Conservation (phyloP, 192 early-diverging fungal species). For the Umbelopsis sp. region DNA sequence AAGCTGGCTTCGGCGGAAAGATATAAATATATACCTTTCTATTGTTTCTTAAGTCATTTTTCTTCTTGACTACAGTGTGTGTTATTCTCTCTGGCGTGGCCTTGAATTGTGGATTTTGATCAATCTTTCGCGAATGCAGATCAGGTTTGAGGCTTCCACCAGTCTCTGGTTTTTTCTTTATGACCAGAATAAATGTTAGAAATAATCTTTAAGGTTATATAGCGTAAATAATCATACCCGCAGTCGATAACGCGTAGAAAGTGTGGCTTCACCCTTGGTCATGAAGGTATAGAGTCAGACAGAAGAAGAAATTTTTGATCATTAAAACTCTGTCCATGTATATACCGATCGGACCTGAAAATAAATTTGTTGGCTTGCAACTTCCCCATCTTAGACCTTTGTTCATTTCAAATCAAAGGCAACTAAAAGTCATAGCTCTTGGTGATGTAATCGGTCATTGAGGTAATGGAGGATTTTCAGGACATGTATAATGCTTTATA, state of each 20-base stretch:
- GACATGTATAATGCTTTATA: no score
- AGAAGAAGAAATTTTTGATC: background rate
- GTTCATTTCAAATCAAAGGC: no score
- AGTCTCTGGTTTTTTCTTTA: background rate
- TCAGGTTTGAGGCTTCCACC: background rate
- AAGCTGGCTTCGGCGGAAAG: background rate
- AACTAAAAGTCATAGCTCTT: no score
- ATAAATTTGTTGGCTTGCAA: background rate
- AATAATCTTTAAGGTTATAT: background rate
- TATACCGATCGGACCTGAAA: background rate
- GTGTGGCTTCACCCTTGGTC: slow-evolving; percentile 6
- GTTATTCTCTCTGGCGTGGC: background rate
- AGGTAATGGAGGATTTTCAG: no score
- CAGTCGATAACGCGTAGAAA: slow-evolving; percentile 2
- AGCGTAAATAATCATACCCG: background rate
- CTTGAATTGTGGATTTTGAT: background rate
- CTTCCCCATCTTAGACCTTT: no score
- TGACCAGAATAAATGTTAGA: background rate
- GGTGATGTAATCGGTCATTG: no score
- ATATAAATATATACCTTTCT: background rate
- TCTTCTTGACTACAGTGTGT: background rate
- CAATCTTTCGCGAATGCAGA: background rate
- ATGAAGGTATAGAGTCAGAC: background rate
- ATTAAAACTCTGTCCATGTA: no score
- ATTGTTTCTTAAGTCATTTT: background rate